Base-by-base conservation (phyloP, 1,139 yeast species). In the Casaregolazyma suthepensis region DNA sequence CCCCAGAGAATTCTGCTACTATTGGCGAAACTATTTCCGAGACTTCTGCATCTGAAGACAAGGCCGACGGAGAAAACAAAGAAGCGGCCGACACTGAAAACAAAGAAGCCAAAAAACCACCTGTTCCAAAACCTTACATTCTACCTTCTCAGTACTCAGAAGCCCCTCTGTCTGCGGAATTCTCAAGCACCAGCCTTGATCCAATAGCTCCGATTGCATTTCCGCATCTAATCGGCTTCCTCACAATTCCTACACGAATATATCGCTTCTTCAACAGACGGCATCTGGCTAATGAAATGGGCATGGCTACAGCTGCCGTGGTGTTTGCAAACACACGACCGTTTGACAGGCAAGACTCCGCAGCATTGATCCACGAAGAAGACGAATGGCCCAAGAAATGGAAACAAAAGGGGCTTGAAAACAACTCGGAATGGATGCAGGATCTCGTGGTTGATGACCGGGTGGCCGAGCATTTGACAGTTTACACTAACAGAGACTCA, bases 381-480 rank as follows among this genome's bases (percentile, higher is more conserved):
- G 66, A 71, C 17, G 95, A 89, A 61, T 94, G 99, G 99, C 97
- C 98, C 20, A 73, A 74, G 57, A 78, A 79, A 57, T 94, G 97
- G 96, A 86, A 87, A 45, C 77, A 81, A 58, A 78, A 75, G 58
- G 96, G 96, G 17, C 66, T 71, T 50, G 85, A 81, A 54, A 84
- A 81, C 63, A 73, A 79, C 45, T 85, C 95, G 57, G 98, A 91
- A 67, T 93, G 99, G 99, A 83, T 86, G 53, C 83, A 83, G 66
- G 93, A 86, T 20, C 72, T 90, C 54, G 75, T 69, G 15, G 81
- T 80, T 23, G 98, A 93, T 66, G 81, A 80, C 15, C 73, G 96
- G 57, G 80, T 93, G 23, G 71, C 79, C 13, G 67, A 71, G 19
- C 72, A 81, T 57, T 68, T 89, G 71, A 72, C 75, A 55, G 85